A percentile compares a stretch with the other conserved stretches of the same genome.
phyloP scores from a whole-genome alignment of 148 eudicot species.

The Vaccinium corymbosum region DNA sequence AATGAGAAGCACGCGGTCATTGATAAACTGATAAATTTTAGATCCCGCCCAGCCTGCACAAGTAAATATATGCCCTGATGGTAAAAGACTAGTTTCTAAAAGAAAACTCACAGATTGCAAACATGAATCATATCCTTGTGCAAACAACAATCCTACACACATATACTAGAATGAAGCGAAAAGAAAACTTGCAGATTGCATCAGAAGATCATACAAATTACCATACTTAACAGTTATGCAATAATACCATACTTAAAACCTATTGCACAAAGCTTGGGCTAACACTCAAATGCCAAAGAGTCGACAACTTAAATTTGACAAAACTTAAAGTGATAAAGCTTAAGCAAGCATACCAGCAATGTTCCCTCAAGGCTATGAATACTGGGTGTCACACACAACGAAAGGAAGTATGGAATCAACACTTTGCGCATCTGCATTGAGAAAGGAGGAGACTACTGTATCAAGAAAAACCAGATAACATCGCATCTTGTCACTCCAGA shows the following conservation, averaged over 20 bases:
- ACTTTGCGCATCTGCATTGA: constrained; percentile 80
- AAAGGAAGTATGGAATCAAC: constrained; percentile 69
- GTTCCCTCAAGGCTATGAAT: constrained; percentile 93
- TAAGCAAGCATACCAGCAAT: constrained; percentile 61
- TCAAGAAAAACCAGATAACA: background rate
- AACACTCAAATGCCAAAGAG: background rate
- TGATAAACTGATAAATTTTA: constrained; percentile 62
- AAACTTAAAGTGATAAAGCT: background rate
- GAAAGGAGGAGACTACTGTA: background rate
- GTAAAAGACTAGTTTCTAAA: background rate
- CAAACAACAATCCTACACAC: background rate
- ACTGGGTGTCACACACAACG: constrained; percentile 73
- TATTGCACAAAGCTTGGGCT: background rate
- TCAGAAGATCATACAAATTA: background rate
- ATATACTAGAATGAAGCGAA: background rate
- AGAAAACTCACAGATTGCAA: no score
- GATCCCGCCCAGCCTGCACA: constrained; percentile 86
- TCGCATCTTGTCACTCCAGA: background rate
- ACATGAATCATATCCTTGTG: background rate
- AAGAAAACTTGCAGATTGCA: background rate
- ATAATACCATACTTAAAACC: background rate
- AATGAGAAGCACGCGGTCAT: constrained; percentile 64
- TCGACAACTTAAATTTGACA: background rate
- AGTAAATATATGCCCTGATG: background rate
- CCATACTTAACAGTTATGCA: background rate